Percentiles rank a stretch among this genome's conserved stretches.
Conservation (phyloP, 2,329 filamentous ascomycete genomes). For the Aspergillus sergii region DNA sequence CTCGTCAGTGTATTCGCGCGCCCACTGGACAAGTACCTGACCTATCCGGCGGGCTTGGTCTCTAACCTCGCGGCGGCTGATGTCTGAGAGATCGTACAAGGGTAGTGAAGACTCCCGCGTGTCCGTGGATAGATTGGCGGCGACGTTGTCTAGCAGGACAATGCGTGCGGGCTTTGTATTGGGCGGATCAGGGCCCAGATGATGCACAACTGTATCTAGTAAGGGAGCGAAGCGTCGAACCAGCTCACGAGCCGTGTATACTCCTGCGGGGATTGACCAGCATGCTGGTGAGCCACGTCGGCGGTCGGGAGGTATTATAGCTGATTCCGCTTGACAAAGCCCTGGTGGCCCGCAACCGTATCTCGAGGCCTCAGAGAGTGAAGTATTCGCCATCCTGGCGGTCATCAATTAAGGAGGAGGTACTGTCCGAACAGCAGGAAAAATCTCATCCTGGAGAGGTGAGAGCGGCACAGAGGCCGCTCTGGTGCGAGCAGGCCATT, state of each 20-base stretch:
- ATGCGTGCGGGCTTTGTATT: conserved; percentile 10
- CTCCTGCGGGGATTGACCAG: background rate
- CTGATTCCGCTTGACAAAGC: background rate
- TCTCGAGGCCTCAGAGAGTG: background rate
- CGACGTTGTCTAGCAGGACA: conserved; percentile 21
- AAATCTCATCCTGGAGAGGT: background rate
- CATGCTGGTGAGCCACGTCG: background rate
- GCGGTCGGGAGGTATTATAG: background rate
- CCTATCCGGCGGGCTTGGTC: conserved; percentile 21
- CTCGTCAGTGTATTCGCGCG: conserved; percentile 5
- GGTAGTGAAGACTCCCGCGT: conserved; percentile 22
- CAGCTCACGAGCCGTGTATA: conserved; percentile 23
- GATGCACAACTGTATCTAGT: conserved; percentile 21
- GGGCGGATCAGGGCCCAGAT: conserved; percentile 14
- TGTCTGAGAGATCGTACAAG: conserved; percentile 10
- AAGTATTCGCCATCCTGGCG: background rate
- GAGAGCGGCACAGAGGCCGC: background rate
- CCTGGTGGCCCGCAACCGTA: background rate
- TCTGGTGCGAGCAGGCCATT: background rate
- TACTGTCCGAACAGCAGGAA: background rate
- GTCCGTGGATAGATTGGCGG: conserved; percentile 21
- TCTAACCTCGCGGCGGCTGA: conserved; percentile 19
- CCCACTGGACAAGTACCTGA: conserved; percentile 19
- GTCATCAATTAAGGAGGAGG: background rate
- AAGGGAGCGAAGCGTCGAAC: conserved; percentile 24